Evolutionary conservation across 345 rosid species (phyloP), one percentile per base, ranked within the genome.

Genomic region (Cochlearia excelsa): DNA sequence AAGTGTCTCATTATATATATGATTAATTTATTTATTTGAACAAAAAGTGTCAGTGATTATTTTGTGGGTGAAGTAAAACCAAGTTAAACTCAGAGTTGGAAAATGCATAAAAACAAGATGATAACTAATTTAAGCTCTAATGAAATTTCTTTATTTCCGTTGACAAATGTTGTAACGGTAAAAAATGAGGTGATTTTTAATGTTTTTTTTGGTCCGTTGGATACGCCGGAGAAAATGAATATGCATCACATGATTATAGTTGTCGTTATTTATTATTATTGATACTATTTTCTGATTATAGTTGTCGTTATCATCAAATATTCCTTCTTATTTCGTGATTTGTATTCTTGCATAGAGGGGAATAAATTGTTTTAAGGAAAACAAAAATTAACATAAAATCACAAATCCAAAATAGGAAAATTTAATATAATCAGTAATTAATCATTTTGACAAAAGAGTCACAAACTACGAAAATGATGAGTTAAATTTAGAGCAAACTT

Each of bases 191-290:
- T 16, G 23, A 16, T 16, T 34, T 34, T 52, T 26, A 45, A 60
- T 61, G 51, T 61, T 54, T 39, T 26, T 16, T 16, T 16, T 16
- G 38, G 38, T 68, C 73, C 67, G 67, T 60, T 53, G 37, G 43
- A 30, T 39, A 30, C 72, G 72, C 61, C 67, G 72, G 46, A 27
- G 62, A 54, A 60, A 38, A 53, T 60, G 72, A 38, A 53, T 30
- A 11, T 37, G 26, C 16, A 30, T 39, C 67, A 61, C 67, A 60
- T 61, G 67, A 68, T 45, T 54, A 46, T 61, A 60, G 67, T 61
- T 60, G 56, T 30, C 6, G 39, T 42, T 51, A 59, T 59, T 54
- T 39, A 30, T 67, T 7, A 9, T 41, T 67, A 23, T 45, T 38
- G 72, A 51, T 59, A 26, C 0, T 23, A 16, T 30, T n/a, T 53